Conservation (phyloP, 2,329 filamentous ascomycete genomes). For the Colletotrichum sp. region DNA sequence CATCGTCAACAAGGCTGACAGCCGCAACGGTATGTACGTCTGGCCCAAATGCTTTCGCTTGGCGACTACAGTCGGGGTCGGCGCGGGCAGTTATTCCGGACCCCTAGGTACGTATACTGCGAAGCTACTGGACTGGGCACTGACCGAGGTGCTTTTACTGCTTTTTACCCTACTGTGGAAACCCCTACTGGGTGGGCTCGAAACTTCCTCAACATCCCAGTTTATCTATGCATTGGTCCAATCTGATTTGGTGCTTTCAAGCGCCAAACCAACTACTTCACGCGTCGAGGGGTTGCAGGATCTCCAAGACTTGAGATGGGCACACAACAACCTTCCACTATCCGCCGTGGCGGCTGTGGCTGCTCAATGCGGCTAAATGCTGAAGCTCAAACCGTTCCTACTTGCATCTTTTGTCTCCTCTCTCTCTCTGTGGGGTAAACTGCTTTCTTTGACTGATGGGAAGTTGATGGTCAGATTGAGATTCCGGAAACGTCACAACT, state of each 20-base stretch:
- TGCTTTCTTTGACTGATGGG: neutral
- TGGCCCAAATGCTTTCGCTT: no score
- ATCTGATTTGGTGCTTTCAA: neutral
- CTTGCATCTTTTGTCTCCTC: neutral
- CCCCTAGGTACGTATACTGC: no score
- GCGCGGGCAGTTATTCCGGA: no score
- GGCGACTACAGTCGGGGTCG: no score
- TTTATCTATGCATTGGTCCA: neutral
- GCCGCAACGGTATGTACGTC: no score
- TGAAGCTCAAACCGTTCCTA: neutral
- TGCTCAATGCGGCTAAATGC: neutral
- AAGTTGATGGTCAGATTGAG: neutral
- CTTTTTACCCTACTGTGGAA: no score
- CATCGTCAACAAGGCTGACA: no score
- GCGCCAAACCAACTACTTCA: neutral
- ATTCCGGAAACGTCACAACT: neutral
- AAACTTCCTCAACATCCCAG: neutral
- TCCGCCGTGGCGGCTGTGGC: neutral
- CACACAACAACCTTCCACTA: neutral
- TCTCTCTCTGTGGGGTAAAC: neutral
- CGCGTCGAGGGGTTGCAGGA: neutral
- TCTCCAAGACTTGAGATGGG: neutral
- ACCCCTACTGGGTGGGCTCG: no score
- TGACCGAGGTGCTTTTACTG: no score
- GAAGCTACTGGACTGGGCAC: no score